Evolutionary conservation across 2,329 filamentous ascomycete genomes (phyloP), one percentile per base, ranked within the genome.

Genomic region (Alternaria atra): DNA sequence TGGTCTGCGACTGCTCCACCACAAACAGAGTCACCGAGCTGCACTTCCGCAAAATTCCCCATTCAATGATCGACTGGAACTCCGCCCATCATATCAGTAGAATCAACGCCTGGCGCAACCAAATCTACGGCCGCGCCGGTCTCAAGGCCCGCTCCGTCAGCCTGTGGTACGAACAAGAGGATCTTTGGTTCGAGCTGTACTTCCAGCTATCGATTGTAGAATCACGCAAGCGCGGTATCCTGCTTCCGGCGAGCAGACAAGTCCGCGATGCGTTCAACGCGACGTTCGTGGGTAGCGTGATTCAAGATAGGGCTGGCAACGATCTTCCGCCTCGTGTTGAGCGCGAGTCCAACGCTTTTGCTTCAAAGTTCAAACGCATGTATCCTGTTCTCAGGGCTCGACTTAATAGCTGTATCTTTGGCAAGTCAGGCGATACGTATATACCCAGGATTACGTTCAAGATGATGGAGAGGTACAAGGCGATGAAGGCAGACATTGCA

Each of bases 101-200:
- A 52, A 68, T 73, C 60, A 73, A 73, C 47, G 46, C 57, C 0
- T 73, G 70, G 70, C 63, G 67, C 50, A 67, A 67, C 48, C 70
- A 71, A 17, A 65, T 73, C 39, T 73, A 68, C 53, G 58, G 59
- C 6, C 69, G 69, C 10, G 69, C 66, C 0, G 70, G 70, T 10
- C 50, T 69, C 6, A 67, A 66, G 44, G 51, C 61, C 2, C 67
- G 68, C 20, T 37, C 50, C 0, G 61, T 70, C 7, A 53, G 35
- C 9, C 47, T 65, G 29, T 73, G 66, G 67, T 53, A 65, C 32
- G 55, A 58, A 3, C 50, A 64, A 6, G 70, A 73, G 43, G 65
- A 68, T 13, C 51, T 60, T 1, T 73, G 57, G 53, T 40, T 70
- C 20, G 68, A 73, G 40, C 55, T 73, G 1, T 69, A 63, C 43